Base-by-base conservation (phyloP, 139 green algal species). In the Bryopsis sp. region DNA sequence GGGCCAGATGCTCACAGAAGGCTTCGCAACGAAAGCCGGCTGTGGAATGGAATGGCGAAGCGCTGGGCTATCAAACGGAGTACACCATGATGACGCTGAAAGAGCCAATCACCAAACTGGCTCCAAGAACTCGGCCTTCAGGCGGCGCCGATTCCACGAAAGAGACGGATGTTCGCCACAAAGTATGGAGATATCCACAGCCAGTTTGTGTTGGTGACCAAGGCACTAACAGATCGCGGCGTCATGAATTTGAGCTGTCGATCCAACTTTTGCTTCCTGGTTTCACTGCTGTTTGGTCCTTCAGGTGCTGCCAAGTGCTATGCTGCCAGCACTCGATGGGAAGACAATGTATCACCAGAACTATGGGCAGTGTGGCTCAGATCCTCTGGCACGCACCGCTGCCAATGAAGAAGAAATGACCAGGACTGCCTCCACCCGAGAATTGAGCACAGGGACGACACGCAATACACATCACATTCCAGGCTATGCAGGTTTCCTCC, bases 401-500 rank as follows among this genome's bases (percentile, higher is more conserved):
- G 19, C 26, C 47, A 46, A 37, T 19, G 26, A 66, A 2, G 8
- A 11, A n/a, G 60, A 72, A 38, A 75, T 75, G 70, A 71, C 70
- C 24, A 31, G 33, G 32, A 28, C 24, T 22, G 64, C 71, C 1
- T 67, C 60, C 15, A 72, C 64, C 31, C 22, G 5, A 36, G 37
- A 73, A 31, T 50, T 78, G n/a, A 39, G 64, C 32, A 39, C 48
- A 28, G 72, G 72, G 59, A 78, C 72, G 0, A 43, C 69, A 1
- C 70, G 70, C 26, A 54, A 48, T 46, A 71, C 67, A 5, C 39
- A 37, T 31, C 57, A 78, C 38, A 59, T 78, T 15, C 72, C 72
- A 6, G 72, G 72, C 26, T 78, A 78, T 67, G 58, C 33, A 5
- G 72, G 72, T 2, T 78, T 78, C 72, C 59, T 74, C 29, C 48